These are phyloP conservation scores for Zymoseptoria pseudotritici DNA, from an alignment of 2,329 filamentous ascomycete genomes.

Conservation along the genomic window DNA sequence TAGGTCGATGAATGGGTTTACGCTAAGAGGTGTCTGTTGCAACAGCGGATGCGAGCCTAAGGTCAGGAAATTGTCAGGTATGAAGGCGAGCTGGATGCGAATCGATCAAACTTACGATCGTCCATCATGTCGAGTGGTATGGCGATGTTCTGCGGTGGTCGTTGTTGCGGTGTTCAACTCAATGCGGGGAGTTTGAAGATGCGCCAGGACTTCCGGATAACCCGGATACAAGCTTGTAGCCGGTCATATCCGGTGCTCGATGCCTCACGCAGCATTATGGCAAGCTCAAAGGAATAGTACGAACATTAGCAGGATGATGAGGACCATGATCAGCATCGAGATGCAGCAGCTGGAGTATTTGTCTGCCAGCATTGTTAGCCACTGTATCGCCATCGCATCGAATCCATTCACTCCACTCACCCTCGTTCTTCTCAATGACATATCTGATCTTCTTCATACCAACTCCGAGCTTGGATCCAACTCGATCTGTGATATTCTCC, in stretches of 20 bases:
- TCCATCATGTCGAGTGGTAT: conserved; percentile 1
- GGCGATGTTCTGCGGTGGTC: background rate
- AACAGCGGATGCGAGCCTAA: conserved; percentile 70
- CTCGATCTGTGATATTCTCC: conserved; percentile 76
- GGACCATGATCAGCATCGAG: conserved; percentile 73
- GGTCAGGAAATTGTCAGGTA: background rate
- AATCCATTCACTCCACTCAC: conserved; percentile 43
- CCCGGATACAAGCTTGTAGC: background rate
- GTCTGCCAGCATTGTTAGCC: conserved; percentile 38
- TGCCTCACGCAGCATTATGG: background rate
- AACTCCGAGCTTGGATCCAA: conserved; percentile 74
- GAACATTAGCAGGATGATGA: conserved; percentile 79
- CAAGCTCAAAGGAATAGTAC: conserved; percentile 54
- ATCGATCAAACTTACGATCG: background rate
- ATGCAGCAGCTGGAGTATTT: conserved; percentile 84
- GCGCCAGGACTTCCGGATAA: background rate
- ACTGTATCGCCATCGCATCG: background rate
- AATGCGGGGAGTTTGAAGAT: background rate
- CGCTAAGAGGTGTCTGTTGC: conserved; percentile 84
- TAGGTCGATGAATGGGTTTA: conserved; percentile 88
- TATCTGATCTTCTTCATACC: conserved; percentile 80
- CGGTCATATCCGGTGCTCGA: background rate
- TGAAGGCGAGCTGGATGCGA: background rate
- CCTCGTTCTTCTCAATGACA: conserved; percentile 85
- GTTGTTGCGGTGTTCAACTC: background rate